Conservation (phyloP, 495 filamentous ascomycete genomes). For the Talaromyces stipitatus region DNA sequence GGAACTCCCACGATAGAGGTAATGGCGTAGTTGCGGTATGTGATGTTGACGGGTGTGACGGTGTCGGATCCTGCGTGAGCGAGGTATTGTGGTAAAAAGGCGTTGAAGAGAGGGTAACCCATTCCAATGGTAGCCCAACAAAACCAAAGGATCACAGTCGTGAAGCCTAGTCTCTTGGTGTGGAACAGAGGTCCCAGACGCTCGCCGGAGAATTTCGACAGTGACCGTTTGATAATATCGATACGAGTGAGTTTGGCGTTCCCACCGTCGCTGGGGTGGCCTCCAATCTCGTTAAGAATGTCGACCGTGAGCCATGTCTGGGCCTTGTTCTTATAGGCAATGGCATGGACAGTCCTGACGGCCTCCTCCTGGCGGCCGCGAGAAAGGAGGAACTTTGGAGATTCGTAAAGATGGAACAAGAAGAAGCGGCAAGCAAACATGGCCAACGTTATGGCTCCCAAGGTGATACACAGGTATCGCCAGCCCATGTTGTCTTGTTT, state of each 20-base stretch:
- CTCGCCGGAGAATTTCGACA: constrained; percentile 49
- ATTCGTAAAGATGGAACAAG: constrained; percentile 72
- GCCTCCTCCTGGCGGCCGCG: constrained; percentile 65
- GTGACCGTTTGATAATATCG: constrained; percentile 42
- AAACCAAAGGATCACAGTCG: constrained; percentile 45
- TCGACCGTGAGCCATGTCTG: constrained; percentile 47
- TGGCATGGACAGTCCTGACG: constrained; percentile 58
- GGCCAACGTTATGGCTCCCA: constrained; percentile 64
- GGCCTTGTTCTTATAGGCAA: constrained; percentile 45
- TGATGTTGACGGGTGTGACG: constrained; percentile 32
- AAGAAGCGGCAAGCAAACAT: constrained; percentile 67
- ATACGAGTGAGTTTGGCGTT: constrained; percentile 26
- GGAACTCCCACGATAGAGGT: constrained; percentile 51
- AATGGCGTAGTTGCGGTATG: constrained; percentile 57
- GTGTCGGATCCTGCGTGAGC: constrained; percentile 25
- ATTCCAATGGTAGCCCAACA: constrained; percentile 52
- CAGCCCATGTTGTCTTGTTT: constrained; percentile 67
- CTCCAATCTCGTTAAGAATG: constrained; percentile 47
- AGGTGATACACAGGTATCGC: constrained; percentile 65
- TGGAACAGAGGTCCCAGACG: constrained; percentile 47
- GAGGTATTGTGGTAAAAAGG: constrained; percentile 53
- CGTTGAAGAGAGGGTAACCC: constrained; percentile 53
- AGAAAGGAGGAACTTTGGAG: constrained; percentile 72
- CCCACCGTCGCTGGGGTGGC: constrained; percentile 26
- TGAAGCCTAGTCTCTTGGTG: constrained; percentile 40